Evolutionary conservation across 805 yeast genomes (phyloP), one percentile per base, ranked within the genome.

Genomic region (Suhomyces emberorum): DNA sequence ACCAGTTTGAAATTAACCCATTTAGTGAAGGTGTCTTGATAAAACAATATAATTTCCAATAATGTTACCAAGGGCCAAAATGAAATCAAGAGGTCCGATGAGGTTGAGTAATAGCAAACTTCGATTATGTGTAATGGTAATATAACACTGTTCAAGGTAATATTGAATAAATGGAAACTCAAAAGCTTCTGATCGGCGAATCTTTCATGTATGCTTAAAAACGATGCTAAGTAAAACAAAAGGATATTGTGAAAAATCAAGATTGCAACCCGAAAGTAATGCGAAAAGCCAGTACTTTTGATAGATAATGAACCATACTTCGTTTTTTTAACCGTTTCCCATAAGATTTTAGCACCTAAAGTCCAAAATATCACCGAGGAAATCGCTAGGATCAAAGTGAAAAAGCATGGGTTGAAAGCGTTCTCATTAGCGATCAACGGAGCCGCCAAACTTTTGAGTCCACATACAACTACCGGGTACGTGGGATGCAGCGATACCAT

Each of bases 321-420:
- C 3, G 30, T 38, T 17, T 12, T 28, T 15, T 18, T 26, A 11
- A 10, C 10, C 15, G 29, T 29, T n/a, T 23, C 28, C 12, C 17
- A 16, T 19, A 39, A 29, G 10, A 15, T 16, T 4, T 11, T 30
- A 28, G 31, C 23, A 25, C 25, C 26, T 30, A 28, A 16, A 35
- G 38, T 18, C 28, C 33, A 11, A 42, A 25, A 39, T 6, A 33
- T 10, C 2, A 32, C 17, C 3, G 48, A 33, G 27, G 52, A 34
- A 4, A 45, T 28, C 2, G 41, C 34, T 14, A 45, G 29, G 10
- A 46, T 3, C 26, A 39, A 41, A 3, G 53, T 36, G 11, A 62
- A 15, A 33, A 62, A 61, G 38, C 65, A 61, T 6, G 68, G 69
- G 30, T 61, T 61, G 44, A 62, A 61, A 0, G 69, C 61, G 38